Conservation (phyloP, 202 grass and related monocot genomes). For the Eragrostis tef region DNA sequence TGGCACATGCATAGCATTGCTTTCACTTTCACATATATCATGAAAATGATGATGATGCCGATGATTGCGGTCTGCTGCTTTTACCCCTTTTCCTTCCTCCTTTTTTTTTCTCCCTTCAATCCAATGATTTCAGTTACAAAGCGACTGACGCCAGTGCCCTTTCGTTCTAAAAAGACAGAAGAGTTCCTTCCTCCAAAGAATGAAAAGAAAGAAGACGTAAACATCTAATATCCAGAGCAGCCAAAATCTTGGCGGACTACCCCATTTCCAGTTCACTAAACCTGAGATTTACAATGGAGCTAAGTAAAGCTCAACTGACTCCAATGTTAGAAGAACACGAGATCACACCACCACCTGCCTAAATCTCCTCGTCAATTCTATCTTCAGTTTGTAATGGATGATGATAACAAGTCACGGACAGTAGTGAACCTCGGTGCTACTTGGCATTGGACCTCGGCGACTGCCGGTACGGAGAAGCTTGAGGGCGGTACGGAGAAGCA, state of each 20-base stretch:
- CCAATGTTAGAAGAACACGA: slow-evolving; percentile 21
- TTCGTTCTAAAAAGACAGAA: not conserved
- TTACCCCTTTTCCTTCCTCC: not conserved
- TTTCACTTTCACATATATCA: not conserved
- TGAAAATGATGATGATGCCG: not conserved
- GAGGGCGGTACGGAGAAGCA: slow-evolving; percentile 44
- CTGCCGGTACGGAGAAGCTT: slow-evolving; percentile 45
- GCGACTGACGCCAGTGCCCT: not conserved
- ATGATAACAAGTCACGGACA: not conserved
- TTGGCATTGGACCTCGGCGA: slow-evolving; percentile 50
- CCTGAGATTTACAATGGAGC: not conserved
- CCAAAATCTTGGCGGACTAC: not conserved
- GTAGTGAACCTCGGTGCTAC: not conserved
- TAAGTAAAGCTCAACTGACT: not conserved
- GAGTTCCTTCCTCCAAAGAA: too few species aligned
- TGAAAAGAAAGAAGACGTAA: not conserved
- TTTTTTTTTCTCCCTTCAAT: not conserved
- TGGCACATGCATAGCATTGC: not conserved
- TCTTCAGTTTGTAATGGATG: not conserved
- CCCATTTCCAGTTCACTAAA: not conserved
- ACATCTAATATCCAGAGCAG: slow-evolving; percentile 1
- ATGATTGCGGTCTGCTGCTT: slow-evolving; percentile 12
- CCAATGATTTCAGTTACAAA: slow-evolving; percentile 14
- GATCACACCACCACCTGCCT: slow-evolving; percentile 29
- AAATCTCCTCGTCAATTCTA: not conserved